Evolutionary conservation across 2,329 filamentous ascomycete species (phyloP).

Genomic region (Phoma herbarum): DNA sequence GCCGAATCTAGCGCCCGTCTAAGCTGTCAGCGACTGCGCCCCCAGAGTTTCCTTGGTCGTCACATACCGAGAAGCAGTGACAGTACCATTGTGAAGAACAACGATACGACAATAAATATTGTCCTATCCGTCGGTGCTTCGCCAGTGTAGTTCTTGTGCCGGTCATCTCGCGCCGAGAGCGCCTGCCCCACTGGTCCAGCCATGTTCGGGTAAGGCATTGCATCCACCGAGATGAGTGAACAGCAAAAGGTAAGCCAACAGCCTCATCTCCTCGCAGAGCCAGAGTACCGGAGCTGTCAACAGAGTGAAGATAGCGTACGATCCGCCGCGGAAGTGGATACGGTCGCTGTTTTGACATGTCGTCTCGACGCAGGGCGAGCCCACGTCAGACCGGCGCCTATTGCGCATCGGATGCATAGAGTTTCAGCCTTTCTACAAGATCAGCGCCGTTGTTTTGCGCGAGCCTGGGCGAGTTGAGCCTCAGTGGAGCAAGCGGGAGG

Average conservation of each 20-base stretch:
- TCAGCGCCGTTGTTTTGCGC: slow-evolving; percentile 11
- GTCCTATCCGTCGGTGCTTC: slow-evolving; percentile 22
- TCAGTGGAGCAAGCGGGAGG: slow-evolving; percentile 4
- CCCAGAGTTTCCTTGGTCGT: background rate
- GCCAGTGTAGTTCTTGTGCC: slow-evolving; percentile 8
- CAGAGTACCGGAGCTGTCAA: background rate
- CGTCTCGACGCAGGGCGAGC: background rate
- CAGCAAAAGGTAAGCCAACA: background rate
- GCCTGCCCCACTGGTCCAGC: slow-evolving; percentile 1
- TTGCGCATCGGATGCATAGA: slow-evolving; percentile 1
- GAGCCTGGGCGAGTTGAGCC: slow-evolving; percentile 8
- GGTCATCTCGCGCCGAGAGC: slow-evolving; percentile 5
- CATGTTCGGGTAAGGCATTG: slow-evolving; percentile 6
- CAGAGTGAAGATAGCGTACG: background rate
- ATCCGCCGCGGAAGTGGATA: slow-evolving; percentile 3
- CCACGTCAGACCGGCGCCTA: background rate
- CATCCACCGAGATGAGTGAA: background rate
- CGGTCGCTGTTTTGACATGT: slow-evolving; percentile 4
- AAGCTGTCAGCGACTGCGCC: background rate
- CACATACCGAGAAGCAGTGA: slow-evolving; percentile 23
- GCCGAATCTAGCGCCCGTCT: slow-evolving; percentile 13
- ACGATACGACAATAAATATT: slow-evolving; percentile 17
- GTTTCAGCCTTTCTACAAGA: background rate
- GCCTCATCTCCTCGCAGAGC: slow-evolving; percentile 2
- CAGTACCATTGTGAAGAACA: slow-evolving; percentile 24